Evolutionary conservation across 345 rosid species (phyloP), one percentile per base, ranked within the genome.

Genomic region (Dipteronia dyeriana): DNA sequence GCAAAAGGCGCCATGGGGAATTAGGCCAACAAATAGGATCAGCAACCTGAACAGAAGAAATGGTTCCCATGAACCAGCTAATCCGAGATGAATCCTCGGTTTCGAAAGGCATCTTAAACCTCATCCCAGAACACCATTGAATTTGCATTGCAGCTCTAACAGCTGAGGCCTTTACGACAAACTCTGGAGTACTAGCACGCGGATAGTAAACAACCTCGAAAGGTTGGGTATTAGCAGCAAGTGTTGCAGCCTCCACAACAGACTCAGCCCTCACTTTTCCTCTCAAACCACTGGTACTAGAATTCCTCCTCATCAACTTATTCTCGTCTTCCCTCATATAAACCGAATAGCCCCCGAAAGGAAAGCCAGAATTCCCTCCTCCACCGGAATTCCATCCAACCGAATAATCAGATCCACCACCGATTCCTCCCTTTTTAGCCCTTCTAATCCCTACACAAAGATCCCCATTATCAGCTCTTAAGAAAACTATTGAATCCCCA

Each of bases 51-150:
- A 90, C 99, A 71, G 83, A 81, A 34, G 99, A 91, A 41, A 92
- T 89, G 23, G 94, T 92, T 39, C 99, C 99, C 96, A 91, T 92
- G 79, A 95, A 95, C 98, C 99, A 95, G 79, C 99, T 95, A 43
- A 95, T 91, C 70, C 98, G 84, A 12, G 99, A 95, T 0, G 98
- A 91, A 75, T 95, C 99, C 73, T 95, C 99, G 0, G 98, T 93
- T 82, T 95, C 99, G 68, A 95, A 95, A 43, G 99, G 88, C 99
- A 95, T 95, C 79, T 95, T 95, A 79, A 95, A 95, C 84, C 97
- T 87, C 94, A 95, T 92, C 66, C 99, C 99, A 0, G 91, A 76
- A 80, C 91, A 88, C 99, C 99, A 95, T 34, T 86, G 93, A 25
- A 89, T 89, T 81, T 83, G 84, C 94, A 94, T 92, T 1, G 99